Evolutionary conservation across 805 yeast species (phyloP).

Genomic region (Clavispora asparagi): DNA sequence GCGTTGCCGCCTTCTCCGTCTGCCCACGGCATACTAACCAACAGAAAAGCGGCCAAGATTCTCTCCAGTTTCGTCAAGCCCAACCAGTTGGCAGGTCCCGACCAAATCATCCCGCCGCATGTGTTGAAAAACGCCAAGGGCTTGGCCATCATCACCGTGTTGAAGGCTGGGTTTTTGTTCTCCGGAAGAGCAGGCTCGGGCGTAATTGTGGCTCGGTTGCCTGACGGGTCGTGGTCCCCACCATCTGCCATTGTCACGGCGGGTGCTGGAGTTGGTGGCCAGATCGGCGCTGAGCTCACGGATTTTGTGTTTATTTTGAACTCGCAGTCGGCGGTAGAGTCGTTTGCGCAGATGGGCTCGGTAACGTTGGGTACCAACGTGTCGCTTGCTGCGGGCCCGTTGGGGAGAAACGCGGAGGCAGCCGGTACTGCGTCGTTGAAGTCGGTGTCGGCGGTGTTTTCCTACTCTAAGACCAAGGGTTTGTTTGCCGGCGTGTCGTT

Average conservation of each 20-base stretch:
- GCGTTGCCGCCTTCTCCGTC: background rate
- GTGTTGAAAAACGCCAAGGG: conserved; percentile 89
- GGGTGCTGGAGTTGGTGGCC: conserved; percentile 99
- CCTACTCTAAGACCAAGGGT: conserved; percentile 95
- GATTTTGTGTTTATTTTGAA: conserved; percentile 93
- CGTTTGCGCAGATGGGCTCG: conserved; percentile 92
- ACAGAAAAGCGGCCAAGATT: conserved; percentile 87
- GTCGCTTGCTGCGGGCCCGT: conserved; percentile 95
- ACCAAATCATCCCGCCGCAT: conserved; percentile 82
- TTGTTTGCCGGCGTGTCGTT: conserved; percentile 95
- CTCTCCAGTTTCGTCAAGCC: conserved; percentile 90
- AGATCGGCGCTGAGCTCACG: conserved; percentile 92
- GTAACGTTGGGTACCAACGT: conserved; percentile 93
- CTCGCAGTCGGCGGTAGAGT: conserved; percentile 80
- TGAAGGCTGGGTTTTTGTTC: conserved; percentile 93
- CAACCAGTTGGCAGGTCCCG: conserved; percentile 87
- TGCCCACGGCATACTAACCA: conserved; percentile 3
- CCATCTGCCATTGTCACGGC: conserved; percentile 95
- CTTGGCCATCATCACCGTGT: conserved; percentile 84
- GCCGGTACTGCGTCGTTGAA: conserved; percentile 90
- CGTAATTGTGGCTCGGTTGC: conserved; percentile 85
- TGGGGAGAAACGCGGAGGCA: conserved; percentile 97
- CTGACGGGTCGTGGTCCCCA: conserved; percentile 96
- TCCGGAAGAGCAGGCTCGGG: conserved; percentile 98
- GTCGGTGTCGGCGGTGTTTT: conserved; percentile 82